Conservation (phyloP, 257 asterid species). For the Solanum habrochaites region DNA sequence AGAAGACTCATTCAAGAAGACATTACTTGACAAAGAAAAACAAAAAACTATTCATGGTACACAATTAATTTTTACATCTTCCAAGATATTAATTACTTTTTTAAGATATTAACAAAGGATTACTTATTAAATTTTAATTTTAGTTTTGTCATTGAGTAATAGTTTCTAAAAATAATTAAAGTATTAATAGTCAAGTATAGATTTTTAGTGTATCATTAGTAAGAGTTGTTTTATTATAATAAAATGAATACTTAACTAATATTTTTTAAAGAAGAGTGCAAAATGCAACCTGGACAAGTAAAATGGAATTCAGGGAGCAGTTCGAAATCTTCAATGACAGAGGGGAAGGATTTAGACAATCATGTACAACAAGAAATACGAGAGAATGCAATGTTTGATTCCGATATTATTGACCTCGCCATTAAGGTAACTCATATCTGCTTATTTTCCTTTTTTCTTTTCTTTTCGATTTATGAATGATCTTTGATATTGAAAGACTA, state of each 20-base stretch:
- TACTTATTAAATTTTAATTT: too few species aligned
- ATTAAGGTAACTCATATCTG: neutral
- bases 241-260: neutral
- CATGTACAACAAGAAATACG: neutral
- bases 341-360: neutral
- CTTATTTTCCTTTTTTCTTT: neutral
- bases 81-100: neutral
- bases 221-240: neutral
- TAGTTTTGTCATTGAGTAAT: neutral
- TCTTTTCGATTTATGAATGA: neutral
- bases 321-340: neutral
- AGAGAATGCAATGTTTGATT: neutral
- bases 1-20: neutral
- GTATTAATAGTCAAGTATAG: neutral
- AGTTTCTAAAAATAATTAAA: neutral
- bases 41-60: neutral
- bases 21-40: neutral
- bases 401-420: neutral
- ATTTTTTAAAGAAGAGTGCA: neutral
- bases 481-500: neutral
- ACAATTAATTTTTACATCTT: neutral
- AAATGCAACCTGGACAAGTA: neutral
- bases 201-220: neutral
- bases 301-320: neutral
- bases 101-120: neutral